Evolutionary conservation across 345 rosid genomes (phyloP).

Genomic region (Physaria fendleri): DNA sequence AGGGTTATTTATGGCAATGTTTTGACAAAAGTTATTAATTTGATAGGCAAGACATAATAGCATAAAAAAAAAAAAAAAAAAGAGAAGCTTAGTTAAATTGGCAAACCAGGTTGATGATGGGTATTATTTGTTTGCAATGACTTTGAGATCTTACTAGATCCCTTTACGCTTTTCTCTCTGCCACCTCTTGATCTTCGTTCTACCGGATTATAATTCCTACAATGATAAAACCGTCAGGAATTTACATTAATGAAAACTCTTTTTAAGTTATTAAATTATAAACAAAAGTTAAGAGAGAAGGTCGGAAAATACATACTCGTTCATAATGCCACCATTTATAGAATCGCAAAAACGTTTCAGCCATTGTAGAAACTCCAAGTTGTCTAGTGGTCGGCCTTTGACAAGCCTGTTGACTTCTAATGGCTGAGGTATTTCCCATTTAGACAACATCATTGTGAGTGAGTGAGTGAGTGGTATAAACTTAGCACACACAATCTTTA

Average conservation of each 20-base stretch:
- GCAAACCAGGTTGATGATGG: constrained; percentile 23
- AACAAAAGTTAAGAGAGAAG: too few species aligned
- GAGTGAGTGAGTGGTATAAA: not conserved
- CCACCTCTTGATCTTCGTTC: constrained; percentile 82
- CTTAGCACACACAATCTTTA: not conserved
- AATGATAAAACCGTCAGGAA: not conserved
- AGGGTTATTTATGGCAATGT: not conserved
- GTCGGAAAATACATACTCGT: constrained; percentile 54
- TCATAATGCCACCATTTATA: constrained; percentile 89
- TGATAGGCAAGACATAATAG: too few species aligned
- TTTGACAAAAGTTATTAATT: not conserved
- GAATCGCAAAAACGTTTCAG: constrained; percentile 95
- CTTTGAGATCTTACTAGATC: constrained; percentile 56
- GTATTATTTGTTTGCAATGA: constrained; percentile 65
- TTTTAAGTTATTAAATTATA: too few species aligned
- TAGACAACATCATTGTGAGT: too few species aligned
- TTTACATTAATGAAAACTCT: too few species aligned
- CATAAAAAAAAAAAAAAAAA: too few species aligned
- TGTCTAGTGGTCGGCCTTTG: constrained; percentile 90
- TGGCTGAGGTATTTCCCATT: constrained; percentile 41
- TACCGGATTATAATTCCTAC: constrained; percentile 84
- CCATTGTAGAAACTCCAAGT: constrained; percentile 98
- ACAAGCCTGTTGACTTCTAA: constrained; percentile 88
- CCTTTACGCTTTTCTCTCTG: constrained; percentile 41
- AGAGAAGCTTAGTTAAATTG: not conserved